Evolutionary conservation across 106 monocot genomes (phyloP), one percentile per base, ranked within the genome.

Genomic region (Iris macrosiphon): DNA sequence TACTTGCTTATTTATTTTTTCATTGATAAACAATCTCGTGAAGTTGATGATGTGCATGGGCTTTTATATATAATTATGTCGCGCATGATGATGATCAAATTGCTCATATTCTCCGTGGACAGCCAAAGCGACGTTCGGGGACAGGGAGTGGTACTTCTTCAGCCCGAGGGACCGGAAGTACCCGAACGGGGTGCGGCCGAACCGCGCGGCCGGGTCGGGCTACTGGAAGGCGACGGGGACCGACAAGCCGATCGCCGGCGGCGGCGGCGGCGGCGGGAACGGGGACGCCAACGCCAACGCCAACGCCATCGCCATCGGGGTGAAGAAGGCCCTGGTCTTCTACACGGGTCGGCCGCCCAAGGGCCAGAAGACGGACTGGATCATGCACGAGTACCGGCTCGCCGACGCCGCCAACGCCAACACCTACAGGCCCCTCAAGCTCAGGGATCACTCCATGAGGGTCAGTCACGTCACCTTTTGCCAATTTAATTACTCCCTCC

Each of bases 341-440:
- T 85, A 85, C 69, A 56, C 48, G 38, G 85, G 85, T 10, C 68
- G 53, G 57, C 85, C 85, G 4, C 85, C 85, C 4, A 85, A 76
- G 58, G 85, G 85, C 15, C 21, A 53, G n/a, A 86, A 86, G 70
- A 86, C 85, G 6, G 77, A 73, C 43, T 86, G 85, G 85, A 77
- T 86, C 73, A 86, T 86, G 85, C 85, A 81, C 40, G 81, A 81
- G 63, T 81, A 77, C 44, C 80, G 81, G 25, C 81, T 85, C n/a
- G n/a, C n/a, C 35, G 71, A 78, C 15, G 42, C 79, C 19, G 68
- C 50, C 12, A 66, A 2, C 4, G 65, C 45, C 26, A 65, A 74
- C 53, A 69, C 3, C 67, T 76, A 68, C 63, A 63, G 38, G 42
- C 76, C 82, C 47, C 54, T 73, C 46, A 82, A 63, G 44, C 64